Evolutionary conservation across 345 rosid species (phyloP).

Genomic region (Lagerstroemia speciosa): DNA sequence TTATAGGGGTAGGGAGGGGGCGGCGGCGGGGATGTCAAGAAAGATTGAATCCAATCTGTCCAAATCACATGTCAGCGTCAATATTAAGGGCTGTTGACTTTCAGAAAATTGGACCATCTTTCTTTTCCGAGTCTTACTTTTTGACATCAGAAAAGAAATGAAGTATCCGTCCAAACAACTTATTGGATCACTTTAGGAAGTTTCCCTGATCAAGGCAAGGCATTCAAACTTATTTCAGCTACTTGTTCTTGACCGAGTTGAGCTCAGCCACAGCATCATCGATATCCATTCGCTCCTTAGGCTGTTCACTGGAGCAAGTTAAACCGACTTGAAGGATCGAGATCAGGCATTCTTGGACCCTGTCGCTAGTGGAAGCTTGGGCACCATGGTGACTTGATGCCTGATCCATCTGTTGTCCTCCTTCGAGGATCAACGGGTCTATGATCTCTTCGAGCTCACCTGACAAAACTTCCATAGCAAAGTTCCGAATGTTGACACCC

Average conservation of each 20-base stretch:
- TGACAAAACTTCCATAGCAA: slow-evolving; percentile 13
- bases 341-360: slow-evolving; percentile 4
- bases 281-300: slow-evolving; percentile 1
- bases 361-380: not conserved
- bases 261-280: not conserved
- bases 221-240: not conserved
- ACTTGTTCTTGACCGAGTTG: not conserved
- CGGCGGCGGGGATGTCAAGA: too few species aligned
- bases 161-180: too few species aligned
- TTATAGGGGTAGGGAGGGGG: too few species aligned
- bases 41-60: too few species aligned
- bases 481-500: slow-evolving; percentile 12
- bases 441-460: slow-evolving; percentile 7
- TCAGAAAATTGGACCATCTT: too few species aligned
- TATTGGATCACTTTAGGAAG: too few species aligned
- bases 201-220: not conserved
- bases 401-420: slow-evolving; percentile 1
- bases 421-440: slow-evolving; percentile 15
- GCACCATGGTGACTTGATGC: not conserved
- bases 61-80: too few species aligned
- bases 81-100: too few species aligned
- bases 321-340: slow-evolving; percentile 14
- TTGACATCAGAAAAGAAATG: too few species aligned
- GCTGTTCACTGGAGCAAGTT: slow-evolving; percentile 13
- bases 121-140: too few species aligned